Evolutionary conservation across 495 filamentous ascomycete genomes (phyloP).

Genomic region (Geopyxis carbonaria): DNA sequence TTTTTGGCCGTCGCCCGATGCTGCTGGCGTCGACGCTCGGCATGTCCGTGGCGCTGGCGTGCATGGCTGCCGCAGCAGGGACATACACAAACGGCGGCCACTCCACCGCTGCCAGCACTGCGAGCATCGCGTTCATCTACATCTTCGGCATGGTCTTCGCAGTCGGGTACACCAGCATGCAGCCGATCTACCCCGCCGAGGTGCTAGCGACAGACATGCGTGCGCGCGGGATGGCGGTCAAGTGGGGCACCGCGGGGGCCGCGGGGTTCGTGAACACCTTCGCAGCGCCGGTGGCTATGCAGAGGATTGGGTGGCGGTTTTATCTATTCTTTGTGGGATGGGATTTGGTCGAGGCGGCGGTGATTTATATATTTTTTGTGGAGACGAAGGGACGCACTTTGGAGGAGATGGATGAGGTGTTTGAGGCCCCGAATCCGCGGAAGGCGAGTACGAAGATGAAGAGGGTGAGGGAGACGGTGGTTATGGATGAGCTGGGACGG

Average conservation of each 20-base stretch:
- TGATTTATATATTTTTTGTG: slow-evolving; percentile 50
- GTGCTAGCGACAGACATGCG: slow-evolving; percentile 31
- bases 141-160: slow-evolving; percentile 49
- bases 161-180: slow-evolving; percentile 45
- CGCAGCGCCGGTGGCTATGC: slow-evolving; percentile 36
- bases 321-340: slow-evolving; percentile 40
- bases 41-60: slow-evolving; percentile 32
- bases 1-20: slow-evolving; percentile 36
- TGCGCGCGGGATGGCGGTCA: slow-evolving; percentile 33
- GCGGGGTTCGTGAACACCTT: slow-evolving; percentile 33
- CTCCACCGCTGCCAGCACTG: no score
- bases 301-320: slow-evolving; percentile 38
- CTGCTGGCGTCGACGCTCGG: slow-evolving; percentile 33
- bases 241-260: slow-evolving; percentile 27
- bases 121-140: slow-evolving; percentile 47
- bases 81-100: slow-evolving; percentile 30
- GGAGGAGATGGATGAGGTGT: slow-evolving; percentile 51
- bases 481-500: no score
- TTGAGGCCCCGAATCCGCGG: slow-evolving; percentile 39
- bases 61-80: slow-evolving; percentile 35
- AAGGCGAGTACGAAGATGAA: slow-evolving; percentile 38
- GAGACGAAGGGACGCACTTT: slow-evolving; percentile 53
- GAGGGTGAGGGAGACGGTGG: slow-evolving; percentile 28
- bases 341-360: slow-evolving; percentile 31
- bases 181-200: slow-evolving; percentile 28